Conservation (phyloP, 2,329 filamentous ascomycete genomes). For the Aspergillus oerlinghausenensis region DNA sequence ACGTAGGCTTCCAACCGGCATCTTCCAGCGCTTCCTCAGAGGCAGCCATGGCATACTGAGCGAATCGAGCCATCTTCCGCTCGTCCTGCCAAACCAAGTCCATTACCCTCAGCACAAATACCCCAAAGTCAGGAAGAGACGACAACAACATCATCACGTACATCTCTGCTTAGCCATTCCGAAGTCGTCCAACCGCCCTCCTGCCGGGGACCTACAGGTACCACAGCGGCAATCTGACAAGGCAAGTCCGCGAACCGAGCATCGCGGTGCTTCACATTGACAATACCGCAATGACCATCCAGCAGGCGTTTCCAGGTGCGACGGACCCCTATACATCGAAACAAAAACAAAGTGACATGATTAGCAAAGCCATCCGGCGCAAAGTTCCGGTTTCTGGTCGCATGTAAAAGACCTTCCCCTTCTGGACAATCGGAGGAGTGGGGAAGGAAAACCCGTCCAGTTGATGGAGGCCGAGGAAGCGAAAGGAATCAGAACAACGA, state of each 20-base stretch:
- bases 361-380: slow-evolving; percentile 3
- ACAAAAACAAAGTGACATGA: background rate
- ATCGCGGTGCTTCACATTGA: slow-evolving; percentile 63
- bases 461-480: slow-evolving; percentile 1
- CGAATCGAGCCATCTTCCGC: slow-evolving; percentile 83
- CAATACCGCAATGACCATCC: slow-evolving; percentile 73
- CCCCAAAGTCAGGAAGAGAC: background rate
- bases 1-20: slow-evolving; percentile 67
- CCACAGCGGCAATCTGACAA: slow-evolving; percentile 77
- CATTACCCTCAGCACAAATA: background rate
- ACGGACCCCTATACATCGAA: slow-evolving; percentile 53
- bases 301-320: slow-evolving; percentile 78
- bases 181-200: slow-evolving; percentile 41
- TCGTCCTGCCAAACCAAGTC: slow-evolving; percentile 46
- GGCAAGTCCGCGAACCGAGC: slow-evolving; percentile 67
- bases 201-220: slow-evolving; percentile 56
- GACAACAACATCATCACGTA: slow-evolving; percentile 18
- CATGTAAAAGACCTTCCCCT: slow-evolving; percentile 27
- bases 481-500: background rate
- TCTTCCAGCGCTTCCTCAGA: slow-evolving; percentile 80
- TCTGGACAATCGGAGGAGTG: slow-evolving; percentile 16
- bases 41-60: slow-evolving; percentile 86
- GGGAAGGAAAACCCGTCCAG: slow-evolving; percentile 6
- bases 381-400: slow-evolving; percentile 1
- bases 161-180: slow-evolving; percentile 43